Evolutionary conservation across 2,329 filamentous ascomycete species (phyloP).

Genomic region (Hortaea werneckii): DNA sequence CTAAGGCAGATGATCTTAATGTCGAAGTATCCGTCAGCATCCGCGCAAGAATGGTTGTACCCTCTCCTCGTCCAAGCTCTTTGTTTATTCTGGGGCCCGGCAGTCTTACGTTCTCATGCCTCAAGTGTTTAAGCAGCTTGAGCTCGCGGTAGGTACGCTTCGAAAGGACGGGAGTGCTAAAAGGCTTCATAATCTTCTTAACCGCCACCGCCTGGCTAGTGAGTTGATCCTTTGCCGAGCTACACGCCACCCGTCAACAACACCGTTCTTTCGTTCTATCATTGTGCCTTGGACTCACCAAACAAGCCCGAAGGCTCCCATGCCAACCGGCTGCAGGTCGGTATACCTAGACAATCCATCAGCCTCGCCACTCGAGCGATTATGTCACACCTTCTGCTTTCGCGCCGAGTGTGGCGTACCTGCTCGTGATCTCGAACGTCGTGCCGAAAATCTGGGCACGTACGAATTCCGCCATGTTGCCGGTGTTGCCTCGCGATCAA

Average conservation of each 20-base stretch:
- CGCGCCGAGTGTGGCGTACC: conserved; percentile 44
- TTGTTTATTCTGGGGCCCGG: neutral
- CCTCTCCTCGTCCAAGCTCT: neutral
- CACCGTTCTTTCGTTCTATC: conserved; percentile 4
- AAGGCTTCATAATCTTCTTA: conserved; percentile 99
- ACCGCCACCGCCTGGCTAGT: conserved; percentile 94
- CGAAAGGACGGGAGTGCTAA: conserved; percentile 95
- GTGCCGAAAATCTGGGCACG: conserved; percentile 99
- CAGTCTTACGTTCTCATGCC: conserved; percentile 76
- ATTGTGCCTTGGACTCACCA: conserved; percentile 51
- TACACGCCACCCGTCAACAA: conserved; percentile 29
- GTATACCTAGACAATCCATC: conserved; percentile 59
- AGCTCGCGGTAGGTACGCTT: conserved; percentile 97
- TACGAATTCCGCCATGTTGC: conserved; percentile 95
- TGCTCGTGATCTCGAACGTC: conserved; percentile 98
- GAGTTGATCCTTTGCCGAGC: conserved; percentile 95
- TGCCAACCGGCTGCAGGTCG: conserved; percentile 94
- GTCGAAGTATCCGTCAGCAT: conserved; percentile 4
- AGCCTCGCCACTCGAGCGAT: conserved; percentile 7
- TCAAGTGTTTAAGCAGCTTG: conserved; percentile 92
- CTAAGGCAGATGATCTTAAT: conserved; percentile 82
- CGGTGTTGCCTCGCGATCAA: conserved; percentile 5
- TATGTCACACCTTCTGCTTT: conserved; percentile 5
- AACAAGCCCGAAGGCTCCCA: conserved; percentile 97
- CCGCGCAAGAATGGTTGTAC: too few relatives aligned